Evolutionary conservation across 2,329 filamentous ascomycete species (phyloP), one percentile per base, ranked within the genome.

Genomic region (Cucurbitaria berberidis): DNA sequence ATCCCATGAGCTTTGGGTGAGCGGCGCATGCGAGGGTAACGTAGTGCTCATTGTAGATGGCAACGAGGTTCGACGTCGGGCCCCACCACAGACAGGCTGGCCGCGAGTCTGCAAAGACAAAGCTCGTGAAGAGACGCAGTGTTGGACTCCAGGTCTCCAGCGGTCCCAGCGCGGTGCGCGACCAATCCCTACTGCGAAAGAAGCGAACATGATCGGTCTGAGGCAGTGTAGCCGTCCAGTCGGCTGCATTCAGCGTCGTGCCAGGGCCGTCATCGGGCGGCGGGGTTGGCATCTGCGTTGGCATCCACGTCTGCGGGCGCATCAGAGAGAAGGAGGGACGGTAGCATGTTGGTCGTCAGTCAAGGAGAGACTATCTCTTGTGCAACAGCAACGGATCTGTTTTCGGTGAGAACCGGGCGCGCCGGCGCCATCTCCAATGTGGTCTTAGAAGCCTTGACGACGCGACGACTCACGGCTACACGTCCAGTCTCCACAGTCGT

Each of bases 21-120:
- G 55, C 56, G 24, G 53, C 42, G 21, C 60, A 66, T 8, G 70
- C 64, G 26, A 74, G 60, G 3, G 65, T 65, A 22, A 55, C 58
- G 48, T 72, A 74, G 2, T 48, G 46, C 32, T 70, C 69, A 46
- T 74, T 74, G 59, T 74, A 74, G 29, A 73, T 63, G 41, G 70
- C 71, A n/a, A 66, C 58, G 30, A 68, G 48, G 43, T 67, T 50
- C n/a, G 39, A 32, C 16, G 43, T 38, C 30, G 62, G 55, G 15
- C 69, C 70, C 70, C 70, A 74, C 69, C 69, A 74, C 22, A 74
- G 42, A 53, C 68, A 70, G 4, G 68, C 69, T 18, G 69, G 65
- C 29, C 69, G 61, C 24, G 69, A 68, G 48, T 73, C 70, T 9
- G 61, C 67, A 18, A 74, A 61, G n/a, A 72, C 57, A 52, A 72